Evolutionary conservation across 495 filamentous ascomycete genomes (phyloP).

Genomic region (Neurospora tetrasperma): DNA sequence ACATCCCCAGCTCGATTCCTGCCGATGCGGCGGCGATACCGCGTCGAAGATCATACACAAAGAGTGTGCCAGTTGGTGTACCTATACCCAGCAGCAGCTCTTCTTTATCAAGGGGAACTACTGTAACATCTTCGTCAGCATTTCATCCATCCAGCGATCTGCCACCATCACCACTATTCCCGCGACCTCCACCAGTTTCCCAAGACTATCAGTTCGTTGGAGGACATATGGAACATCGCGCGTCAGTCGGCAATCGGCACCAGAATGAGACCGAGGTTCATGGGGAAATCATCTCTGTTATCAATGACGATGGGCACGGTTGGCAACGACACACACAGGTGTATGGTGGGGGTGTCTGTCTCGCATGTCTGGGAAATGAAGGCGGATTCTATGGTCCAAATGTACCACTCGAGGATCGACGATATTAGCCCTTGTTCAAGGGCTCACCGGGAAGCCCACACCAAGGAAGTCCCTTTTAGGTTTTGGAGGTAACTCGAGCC

Average conservation of each 20-base stretch:
- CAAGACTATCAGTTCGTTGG: conserved; percentile 21
- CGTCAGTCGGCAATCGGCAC: background rate
- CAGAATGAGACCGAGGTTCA: conserved; percentile 28
- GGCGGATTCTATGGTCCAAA: conserved; percentile 42
- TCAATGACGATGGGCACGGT: conserved; percentile 32
- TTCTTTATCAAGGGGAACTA: conserved; percentile 10
- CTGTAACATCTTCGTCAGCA: conserved; percentile 9
- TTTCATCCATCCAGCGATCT: conserved; percentile 38
- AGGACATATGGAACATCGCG: conserved; percentile 16
- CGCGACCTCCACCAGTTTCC: conserved; percentile 20
- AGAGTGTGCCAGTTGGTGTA: conserved; percentile 26
- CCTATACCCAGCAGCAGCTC: conserved; percentile 11
- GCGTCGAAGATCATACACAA: conserved; percentile 34
- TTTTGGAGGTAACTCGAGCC: background rate
- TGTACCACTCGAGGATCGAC: conserved; percentile 36
- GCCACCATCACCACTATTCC: no score
- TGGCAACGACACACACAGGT: conserved; percentile 43
- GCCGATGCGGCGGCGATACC: conserved; percentile 20
- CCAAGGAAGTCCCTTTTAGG: background rate
- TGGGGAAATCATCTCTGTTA: conserved; percentile 35
- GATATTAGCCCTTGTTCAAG: conserved; percentile 13
- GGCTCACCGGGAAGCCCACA: background rate
- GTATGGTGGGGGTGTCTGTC: conserved; percentile 38
- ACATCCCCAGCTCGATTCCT: conserved; percentile 16
- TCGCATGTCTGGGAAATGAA: conserved; percentile 32